A percentile compares a stretch with the other conserved stretches of the same genome.
Evolutionary conservation across 192 early-diverging fungal species (phyloP).

Genomic region (Umbelopsis isabellina): DNA sequence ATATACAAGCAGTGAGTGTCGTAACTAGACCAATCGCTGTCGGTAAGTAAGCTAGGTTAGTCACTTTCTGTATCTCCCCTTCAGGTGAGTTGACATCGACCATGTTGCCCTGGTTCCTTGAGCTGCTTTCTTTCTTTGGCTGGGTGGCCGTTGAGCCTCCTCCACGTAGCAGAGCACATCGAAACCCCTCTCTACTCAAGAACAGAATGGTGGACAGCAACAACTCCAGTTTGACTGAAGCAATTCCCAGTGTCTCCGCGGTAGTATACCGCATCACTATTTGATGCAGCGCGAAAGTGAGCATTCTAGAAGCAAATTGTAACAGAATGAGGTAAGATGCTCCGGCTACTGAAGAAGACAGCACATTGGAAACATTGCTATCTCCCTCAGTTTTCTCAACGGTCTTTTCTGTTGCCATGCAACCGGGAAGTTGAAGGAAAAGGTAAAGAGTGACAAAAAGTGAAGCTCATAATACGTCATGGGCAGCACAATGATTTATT

Average conservation of each 20-base stretch:
- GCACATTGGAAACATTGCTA: conserved; percentile 26
- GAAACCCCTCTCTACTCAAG: conserved; percentile 82
- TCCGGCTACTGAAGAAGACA: conserved; percentile 68
- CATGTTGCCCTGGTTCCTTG: conserved; percentile 20
- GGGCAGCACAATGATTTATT: background rate
- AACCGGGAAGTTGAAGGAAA: background rate
- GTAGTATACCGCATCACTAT: conserved; percentile 73
- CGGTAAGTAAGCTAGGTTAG: conserved; percentile 77
- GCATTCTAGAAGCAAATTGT: conserved; percentile 72
- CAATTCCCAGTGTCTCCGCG: conserved; percentile 78
- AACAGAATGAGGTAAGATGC: conserved; percentile 75
- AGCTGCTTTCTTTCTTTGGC: background rate
- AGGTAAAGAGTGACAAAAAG: background rate
- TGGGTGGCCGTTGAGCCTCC: conserved; percentile 26
- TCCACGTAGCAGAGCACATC: conserved; percentile 71
- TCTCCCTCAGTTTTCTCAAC: background rate
- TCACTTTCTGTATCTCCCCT: conserved; percentile 54
- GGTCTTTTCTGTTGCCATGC: conserved; percentile 11
- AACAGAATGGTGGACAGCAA: conserved; percentile 89
- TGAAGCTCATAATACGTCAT: background rate
- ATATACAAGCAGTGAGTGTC: conserved; percentile 52
- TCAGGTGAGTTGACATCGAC: conserved; percentile 2
- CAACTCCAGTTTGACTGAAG: conserved; percentile 83
- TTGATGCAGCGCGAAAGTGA: conserved; percentile 85
- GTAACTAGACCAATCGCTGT: conserved; percentile 65